A percentile compares a stretch with the other conserved stretches of the same genome.
Evolutionary conservation across 2,329 filamentous ascomycete species (phyloP).

Genomic region (Colletotrichum tropicicola): DNA sequence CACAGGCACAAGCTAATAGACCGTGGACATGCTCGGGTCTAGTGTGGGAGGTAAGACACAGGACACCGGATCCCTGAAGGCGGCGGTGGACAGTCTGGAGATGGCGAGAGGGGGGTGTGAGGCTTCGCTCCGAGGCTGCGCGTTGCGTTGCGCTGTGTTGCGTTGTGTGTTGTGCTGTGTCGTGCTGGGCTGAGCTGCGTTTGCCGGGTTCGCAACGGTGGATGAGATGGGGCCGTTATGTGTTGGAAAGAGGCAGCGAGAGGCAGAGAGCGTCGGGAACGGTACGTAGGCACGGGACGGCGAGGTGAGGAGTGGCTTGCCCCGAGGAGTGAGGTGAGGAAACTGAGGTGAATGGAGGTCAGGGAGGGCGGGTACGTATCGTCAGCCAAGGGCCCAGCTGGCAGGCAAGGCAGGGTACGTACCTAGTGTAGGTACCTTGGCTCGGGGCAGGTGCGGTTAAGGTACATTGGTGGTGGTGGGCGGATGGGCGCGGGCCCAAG

Average conservation of each 20-base stretch:
- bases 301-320: not conserved
- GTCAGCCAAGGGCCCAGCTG: constrained; percentile 1
- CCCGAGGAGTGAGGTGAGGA: not conserved
- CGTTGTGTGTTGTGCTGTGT: not conserved
- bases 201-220: not conserved
- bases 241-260: not conserved
- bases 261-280: not conserved
- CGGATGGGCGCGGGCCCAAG: not conserved
- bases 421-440: not conserved
- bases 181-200: not conserved
- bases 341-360: not conserved
- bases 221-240: constrained; percentile 9
- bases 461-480: not conserved
- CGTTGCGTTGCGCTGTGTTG: not conserved
- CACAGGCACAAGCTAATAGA: constrained; percentile 13
- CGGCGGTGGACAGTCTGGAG: not conserved
- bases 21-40: constrained; percentile 16
- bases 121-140: constrained; percentile 6
- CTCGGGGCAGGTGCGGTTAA: not conserved
- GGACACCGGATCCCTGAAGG: constrained; percentile 20
- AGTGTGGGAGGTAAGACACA: constrained; percentile 19
- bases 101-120: constrained; percentile 2
- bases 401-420: not conserved
- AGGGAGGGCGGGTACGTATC: constrained; percentile 1
- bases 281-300: not conserved